Base-by-base conservation (phyloP, 495 filamentous ascomycete genomes). In the Extremus antarcticus region DNA sequence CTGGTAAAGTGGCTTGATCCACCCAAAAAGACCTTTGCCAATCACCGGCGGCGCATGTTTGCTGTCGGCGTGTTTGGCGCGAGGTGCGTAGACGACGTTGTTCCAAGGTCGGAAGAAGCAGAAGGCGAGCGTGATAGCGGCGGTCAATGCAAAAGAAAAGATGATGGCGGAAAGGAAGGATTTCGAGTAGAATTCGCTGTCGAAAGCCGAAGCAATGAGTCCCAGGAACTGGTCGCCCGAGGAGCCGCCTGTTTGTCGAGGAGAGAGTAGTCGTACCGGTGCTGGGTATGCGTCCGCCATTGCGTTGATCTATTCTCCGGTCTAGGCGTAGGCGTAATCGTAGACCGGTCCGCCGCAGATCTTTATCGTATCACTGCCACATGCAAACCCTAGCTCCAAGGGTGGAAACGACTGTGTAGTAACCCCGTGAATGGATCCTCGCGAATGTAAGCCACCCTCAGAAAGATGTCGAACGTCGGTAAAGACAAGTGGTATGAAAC, bases 31-130 rank as follows among this genome's bases (percentile, higher is more conserved):
- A 17, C 90, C 87, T 63, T 84, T 94, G 38, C 85, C 88, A 58
- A 96, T 78, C 19, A 81, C 80, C n/a, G 92, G 92, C n/a, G 92
- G 92, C 21, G 86, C 76, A 74, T 95, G 90, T 73, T 88, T 91
- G 57, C 85, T 80, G 66, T 98, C 89, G 59, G 87, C 88, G 75
- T 95, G 84, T 63, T 92, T 94, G 57, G 94, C 76, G 63, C 95
- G 94, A 38, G 92, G 92, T 3, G 94, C 90, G 69, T 98, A 98
- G 41, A 97, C 89, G 60, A 88, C 74, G 41, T 79, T 82, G 65
- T 97, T 90, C 66, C 88, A 88, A 3, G 94, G 92, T 57, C 94
- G 85, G 46, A 98, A 75, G 54, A 94, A 72, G 63, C 85, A 95
- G 76, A 96, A 98, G 63, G 79, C 69, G 52, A 94, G 61, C 51